Conservation (phyloP, 768 basidiomycete species). For the Naganishia friedmannii region DNA sequence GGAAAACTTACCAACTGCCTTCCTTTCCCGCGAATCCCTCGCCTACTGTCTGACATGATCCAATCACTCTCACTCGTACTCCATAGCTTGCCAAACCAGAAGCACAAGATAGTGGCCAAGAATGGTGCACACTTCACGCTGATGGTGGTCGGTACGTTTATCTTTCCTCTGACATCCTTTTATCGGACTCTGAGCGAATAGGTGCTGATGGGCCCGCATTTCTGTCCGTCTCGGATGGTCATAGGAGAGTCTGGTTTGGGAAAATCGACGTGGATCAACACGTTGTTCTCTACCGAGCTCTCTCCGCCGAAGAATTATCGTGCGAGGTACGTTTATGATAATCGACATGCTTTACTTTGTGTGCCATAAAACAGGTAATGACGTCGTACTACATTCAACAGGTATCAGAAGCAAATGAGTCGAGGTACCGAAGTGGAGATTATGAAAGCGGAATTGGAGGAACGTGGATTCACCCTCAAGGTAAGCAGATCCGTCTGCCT, state of each 20-base stretch:
- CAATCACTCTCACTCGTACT: constrained; percentile 1
- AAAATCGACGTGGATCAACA: constrained; percentile 98
- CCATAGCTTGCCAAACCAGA: constrained; percentile 90
- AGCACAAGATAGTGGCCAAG: constrained; percentile 99
- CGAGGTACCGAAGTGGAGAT: constrained; percentile 98
- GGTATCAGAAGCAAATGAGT: constrained; percentile 80
- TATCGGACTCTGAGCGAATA: background rate
- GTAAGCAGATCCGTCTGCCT: constrained; percentile 29
- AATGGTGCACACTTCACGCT: constrained; percentile 95
- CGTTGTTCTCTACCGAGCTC: constrained; percentile 93
- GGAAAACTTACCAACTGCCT: background rate
- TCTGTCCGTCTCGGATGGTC: background rate
- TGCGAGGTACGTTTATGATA: constrained; percentile 12
- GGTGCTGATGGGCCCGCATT: background rate
- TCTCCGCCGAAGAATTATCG: constrained; percentile 69
- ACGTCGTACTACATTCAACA: background rate
- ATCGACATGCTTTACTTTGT: background rate
- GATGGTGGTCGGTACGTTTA: constrained; percentile 80
- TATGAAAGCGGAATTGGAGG: constrained; percentile 98
- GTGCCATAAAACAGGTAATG: background rate
- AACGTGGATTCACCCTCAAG: constrained; percentile 96
- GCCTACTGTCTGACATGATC: background rate
- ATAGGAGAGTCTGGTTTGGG: constrained; percentile 95
- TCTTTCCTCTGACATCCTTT: background rate
- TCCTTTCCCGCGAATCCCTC: background rate